These are phyloP conservation scores for Saccharomyces pastorianus DNA, from an alignment of 1,139 yeast genomes.

Conservation along the genomic window DNA sequence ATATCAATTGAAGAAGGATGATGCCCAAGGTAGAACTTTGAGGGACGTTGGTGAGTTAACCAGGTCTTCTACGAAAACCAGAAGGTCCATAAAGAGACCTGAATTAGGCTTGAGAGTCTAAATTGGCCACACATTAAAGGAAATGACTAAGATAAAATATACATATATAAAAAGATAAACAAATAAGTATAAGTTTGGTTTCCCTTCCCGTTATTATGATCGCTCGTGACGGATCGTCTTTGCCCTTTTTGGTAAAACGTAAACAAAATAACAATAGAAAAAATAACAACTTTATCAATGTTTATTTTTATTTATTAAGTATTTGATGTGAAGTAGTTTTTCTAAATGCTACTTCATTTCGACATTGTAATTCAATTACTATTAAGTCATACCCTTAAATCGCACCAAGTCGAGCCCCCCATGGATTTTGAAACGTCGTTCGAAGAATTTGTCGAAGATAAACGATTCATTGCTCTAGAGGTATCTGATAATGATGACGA, in stretches of 20 bases:
- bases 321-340: background rate
- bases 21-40: constrained; percentile 75
- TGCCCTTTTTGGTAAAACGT: constrained; percentile 2
- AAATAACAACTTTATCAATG: background rate
- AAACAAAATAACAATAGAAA: constrained; percentile 6
- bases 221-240: constrained; percentile 3
- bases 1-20: constrained; percentile 85
- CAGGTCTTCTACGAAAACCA: constrained; percentile 32
- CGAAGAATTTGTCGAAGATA: constrained; percentile 8
- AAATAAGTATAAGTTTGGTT: constrained; percentile 1
- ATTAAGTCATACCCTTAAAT: background rate
- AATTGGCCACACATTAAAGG: constrained; percentile 1
- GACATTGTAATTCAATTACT: background rate
- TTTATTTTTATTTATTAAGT: background rate
- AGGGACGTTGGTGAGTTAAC: constrained; percentile 43
- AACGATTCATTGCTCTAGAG: constrained; percentile 28
- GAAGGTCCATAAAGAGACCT: constrained; percentile 47
- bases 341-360: background rate
- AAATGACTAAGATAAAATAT: background rate
- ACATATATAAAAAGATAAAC: constrained; percentile 7
- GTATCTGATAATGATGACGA: constrained; percentile 30
- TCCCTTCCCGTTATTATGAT: background rate
- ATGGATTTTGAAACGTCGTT: constrained; percentile 12
- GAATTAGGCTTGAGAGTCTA: constrained; percentile 35
- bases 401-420: background rate